These are phyloP conservation scores for Phaeosphaeriaceae sp. DNA, from an alignment of 2,329 filamentous ascomycete genomes.

Conservation along the genomic window DNA sequence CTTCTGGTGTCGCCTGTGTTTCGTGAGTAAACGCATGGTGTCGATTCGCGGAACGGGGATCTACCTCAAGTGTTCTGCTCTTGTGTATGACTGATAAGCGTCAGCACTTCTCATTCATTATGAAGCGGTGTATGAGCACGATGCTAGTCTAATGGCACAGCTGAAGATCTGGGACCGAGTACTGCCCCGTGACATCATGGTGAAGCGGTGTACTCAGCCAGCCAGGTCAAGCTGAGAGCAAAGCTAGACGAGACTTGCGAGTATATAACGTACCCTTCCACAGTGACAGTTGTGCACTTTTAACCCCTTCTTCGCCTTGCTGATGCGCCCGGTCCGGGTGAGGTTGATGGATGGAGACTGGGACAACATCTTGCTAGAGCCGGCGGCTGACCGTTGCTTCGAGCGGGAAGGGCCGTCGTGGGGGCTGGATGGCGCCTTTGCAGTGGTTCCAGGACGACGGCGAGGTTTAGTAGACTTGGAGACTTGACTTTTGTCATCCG, in stretches of 20 bases:
- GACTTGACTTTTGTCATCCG: slow-evolving; percentile 32
- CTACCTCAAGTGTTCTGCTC: slow-evolving; percentile 57
- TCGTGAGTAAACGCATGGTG: not conserved
- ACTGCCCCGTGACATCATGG: not conserved
- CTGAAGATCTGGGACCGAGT: not conserved
- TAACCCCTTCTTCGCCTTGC: slow-evolving; percentile 57
- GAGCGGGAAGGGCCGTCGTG: slow-evolving; percentile 38
- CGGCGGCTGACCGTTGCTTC: slow-evolving; percentile 38
- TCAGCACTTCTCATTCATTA: slow-evolving; percentile 21
- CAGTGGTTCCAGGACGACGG: slow-evolving; percentile 35
- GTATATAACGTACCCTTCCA: slow-evolving; percentile 51
- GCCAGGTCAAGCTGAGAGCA: not conserved
- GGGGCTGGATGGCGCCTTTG: slow-evolving; percentile 30
- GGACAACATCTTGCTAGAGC: slow-evolving; percentile 40
- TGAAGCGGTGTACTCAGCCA: slow-evolving; percentile 1
- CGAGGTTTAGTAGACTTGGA: slow-evolving; percentile 34
- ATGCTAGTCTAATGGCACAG: not conserved
- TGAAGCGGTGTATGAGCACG: not conserved
- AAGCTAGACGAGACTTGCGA: no score
- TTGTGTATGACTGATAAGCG: slow-evolving; percentile 54
- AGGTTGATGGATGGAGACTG: slow-evolving; percentile 46
- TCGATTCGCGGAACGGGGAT: not conserved
- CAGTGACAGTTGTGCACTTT: slow-evolving; percentile 58
- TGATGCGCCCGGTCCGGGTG: slow-evolving; percentile 57
- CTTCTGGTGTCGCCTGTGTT: slow-evolving; percentile 54